Evolutionary conservation across 768 basidiomycete genomes (phyloP).

Genomic region (Wakefieldia striispora): DNA sequence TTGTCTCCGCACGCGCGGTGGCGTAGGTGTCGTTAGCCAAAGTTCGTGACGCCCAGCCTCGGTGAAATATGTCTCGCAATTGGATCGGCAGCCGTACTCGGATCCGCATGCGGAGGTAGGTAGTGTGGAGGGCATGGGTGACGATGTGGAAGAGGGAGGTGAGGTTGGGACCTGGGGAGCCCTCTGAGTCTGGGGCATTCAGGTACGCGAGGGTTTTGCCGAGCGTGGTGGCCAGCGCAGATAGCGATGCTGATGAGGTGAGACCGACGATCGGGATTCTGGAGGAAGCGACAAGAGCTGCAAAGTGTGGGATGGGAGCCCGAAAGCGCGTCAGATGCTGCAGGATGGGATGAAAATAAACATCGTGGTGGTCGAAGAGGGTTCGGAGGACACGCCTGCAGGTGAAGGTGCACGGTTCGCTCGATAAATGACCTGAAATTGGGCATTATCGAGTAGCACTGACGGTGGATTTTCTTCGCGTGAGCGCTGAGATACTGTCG

Average conservation of each 20-base stretch:
- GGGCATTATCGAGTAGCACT: neutral
- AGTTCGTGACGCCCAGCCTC: neutral
- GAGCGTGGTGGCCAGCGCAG: conserved; percentile 5
- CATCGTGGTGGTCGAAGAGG: neutral
- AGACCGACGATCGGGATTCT: conserved; percentile 6
- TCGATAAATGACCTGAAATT: conserved; percentile 12
- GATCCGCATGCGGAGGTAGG: conserved; percentile 16
- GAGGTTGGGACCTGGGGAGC: neutral
- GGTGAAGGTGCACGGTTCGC: conserved; percentile 2
- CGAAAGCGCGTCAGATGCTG: conserved; percentile 5
- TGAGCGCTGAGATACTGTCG: neutral
- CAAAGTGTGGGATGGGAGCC: conserved; percentile 1
- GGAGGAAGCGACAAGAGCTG: conserved; percentile 10
- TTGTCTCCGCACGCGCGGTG: conserved; percentile 25
- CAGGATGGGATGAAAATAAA: neutral
- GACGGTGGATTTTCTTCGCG: neutral
- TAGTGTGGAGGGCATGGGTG: conserved; percentile 11
- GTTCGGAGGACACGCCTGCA: conserved; percentile 4
- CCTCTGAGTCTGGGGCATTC: neutral
- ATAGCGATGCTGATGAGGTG: neutral
- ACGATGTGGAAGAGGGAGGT: conserved; percentile 10
- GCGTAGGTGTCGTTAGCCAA: conserved; percentile 16
- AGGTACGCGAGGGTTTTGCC: conserved; percentile 3
- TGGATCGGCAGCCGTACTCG: conserved; percentile 5
- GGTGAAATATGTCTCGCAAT: conserved; percentile 6